Conservation (phyloP, 1,284 basidiomycete genomes). For the Boletus sp. region DNA sequence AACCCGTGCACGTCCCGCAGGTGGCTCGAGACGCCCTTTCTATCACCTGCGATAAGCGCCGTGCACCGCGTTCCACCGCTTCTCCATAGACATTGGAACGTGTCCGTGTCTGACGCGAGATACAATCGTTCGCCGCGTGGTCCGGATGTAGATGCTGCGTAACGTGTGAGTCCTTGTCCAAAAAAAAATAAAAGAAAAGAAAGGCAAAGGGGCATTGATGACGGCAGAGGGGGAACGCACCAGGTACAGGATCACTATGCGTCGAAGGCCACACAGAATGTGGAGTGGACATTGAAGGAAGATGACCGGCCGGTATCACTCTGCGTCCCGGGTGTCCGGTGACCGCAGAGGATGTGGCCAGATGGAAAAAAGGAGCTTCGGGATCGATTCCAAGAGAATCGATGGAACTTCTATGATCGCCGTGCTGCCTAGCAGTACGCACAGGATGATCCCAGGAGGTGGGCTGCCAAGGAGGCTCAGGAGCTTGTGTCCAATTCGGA, state of each 20-base stretch:
- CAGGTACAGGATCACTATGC: slow-evolving; percentile 1
- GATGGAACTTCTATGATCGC: not conserved
- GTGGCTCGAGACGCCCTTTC: slow-evolving; percentile 21
- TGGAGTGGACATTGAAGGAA: not conserved
- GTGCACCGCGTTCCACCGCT: slow-evolving; percentile 12
- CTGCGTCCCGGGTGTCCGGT: not conserved
- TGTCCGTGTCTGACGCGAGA: not conserved
- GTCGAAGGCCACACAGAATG: not conserved
- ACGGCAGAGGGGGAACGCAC: slow-evolving; percentile 15
- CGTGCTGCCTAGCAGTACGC: not conserved
- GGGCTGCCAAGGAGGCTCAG: slow-evolving; percentile 2
- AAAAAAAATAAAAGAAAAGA: not conserved
- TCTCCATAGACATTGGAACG: slow-evolving; percentile 24
- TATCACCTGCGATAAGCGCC: slow-evolving; percentile 20
- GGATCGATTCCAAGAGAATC: not conserved
- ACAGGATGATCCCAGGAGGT: slow-evolving; percentile 8
- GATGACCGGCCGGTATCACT: not conserved
- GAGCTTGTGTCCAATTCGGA: not conserved
- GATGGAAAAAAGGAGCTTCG: not conserved
- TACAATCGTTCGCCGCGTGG: slow-evolving; percentile 15
- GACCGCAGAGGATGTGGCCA: not conserved
- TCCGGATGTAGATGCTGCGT: slow-evolving; percentile 11
- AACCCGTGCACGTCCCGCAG: slow-evolving; percentile 25
- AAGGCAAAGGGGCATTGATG: not conserved
- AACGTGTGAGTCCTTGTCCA: slow-evolving; percentile 6